These are phyloP conservation scores for Lactarius indigo DNA, from an alignment of 768 basidiomycete genomes.

Conservation along the genomic window DNA sequence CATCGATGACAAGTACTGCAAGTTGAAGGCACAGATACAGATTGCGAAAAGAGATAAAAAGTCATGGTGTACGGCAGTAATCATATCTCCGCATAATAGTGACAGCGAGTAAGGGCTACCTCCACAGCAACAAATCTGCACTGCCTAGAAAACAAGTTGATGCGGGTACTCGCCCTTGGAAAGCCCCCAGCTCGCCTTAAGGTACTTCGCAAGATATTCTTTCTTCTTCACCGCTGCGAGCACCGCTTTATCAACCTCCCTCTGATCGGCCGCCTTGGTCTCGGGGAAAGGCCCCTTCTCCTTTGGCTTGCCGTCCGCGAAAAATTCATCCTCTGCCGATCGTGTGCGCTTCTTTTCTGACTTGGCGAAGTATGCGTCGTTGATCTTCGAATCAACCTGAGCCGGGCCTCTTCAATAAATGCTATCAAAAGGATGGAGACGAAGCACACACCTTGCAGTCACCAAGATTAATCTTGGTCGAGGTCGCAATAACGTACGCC, in stretches of 20 bases:
- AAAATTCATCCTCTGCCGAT: slow-evolving; percentile 97
- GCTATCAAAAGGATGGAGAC: slow-evolving; percentile 9
- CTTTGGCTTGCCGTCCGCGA: slow-evolving; percentile 89
- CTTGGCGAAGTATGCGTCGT: slow-evolving; percentile 93
- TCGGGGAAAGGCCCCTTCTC: slow-evolving; percentile 83
- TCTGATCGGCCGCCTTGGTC: slow-evolving; percentile 88
- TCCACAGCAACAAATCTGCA: slow-evolving; percentile 22
- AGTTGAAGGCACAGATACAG: slow-evolving; percentile 18
- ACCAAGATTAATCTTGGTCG: slow-evolving; percentile 84
- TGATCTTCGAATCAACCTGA: slow-evolving; percentile 85
- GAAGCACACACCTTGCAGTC: slow-evolving; percentile 59
- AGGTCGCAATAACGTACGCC: slow-evolving; percentile 98
- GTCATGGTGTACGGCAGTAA: slow-evolving; percentile 23
- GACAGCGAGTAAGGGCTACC: slow-evolving; percentile 20
- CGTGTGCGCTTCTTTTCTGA: slow-evolving; percentile 58
- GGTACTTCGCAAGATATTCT: slow-evolving; percentile 87
- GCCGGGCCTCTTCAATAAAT: background rate
- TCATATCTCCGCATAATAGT: slow-evolving; percentile 24
- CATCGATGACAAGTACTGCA: background rate
- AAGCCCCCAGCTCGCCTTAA: slow-evolving; percentile 88
- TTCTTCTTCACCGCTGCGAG: slow-evolving; percentile 86
- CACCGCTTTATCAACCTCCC: slow-evolving; percentile 75
- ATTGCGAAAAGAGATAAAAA: slow-evolving; percentile 22
- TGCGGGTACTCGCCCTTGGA: slow-evolving; percentile 98
- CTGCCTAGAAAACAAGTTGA: slow-evolving; percentile 76